phyloP scores from a whole-genome alignment of 176 grass and related monocot genomes.

The Carex myosuroides region DNA sequence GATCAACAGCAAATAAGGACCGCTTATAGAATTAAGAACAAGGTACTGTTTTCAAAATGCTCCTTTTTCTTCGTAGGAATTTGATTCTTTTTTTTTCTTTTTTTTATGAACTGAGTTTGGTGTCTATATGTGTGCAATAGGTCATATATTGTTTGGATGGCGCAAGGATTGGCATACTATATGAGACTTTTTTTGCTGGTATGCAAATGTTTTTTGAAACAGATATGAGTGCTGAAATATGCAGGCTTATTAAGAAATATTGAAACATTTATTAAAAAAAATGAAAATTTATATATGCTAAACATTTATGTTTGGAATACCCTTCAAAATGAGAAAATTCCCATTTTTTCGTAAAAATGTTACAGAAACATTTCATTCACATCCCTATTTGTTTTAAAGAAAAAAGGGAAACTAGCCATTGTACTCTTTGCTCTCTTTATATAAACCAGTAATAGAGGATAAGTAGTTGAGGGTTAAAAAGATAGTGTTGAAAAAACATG shows the following conservation, averaged over 20 bases:
- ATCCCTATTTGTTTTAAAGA: neutral
- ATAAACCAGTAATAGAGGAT: no score
- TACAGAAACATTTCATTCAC: neutral
- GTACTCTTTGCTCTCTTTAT: neutral
- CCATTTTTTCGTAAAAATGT: neutral
- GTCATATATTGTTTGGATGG: slow-evolving; percentile 90
- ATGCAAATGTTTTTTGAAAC: slow-evolving; percentile 9
- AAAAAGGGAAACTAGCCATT: neutral
- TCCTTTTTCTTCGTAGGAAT: neutral
- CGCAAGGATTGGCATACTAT: slow-evolving; percentile 87
- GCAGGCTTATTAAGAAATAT: neutral
- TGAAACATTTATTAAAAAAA: neutral
- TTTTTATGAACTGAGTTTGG: neutral
- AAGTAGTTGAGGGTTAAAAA: neutral
- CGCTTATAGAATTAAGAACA: slow-evolving; percentile 81
- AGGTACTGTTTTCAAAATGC: slow-evolving; percentile 35
- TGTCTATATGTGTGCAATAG: slow-evolving; percentile 27
- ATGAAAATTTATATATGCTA: neutral
- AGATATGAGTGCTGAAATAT: neutral
- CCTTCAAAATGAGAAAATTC: neutral
- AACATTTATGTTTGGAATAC: neutral
- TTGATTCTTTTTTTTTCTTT: slow-evolving; percentile 5
- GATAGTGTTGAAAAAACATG: neutral
- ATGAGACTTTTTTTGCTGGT: slow-evolving; percentile 94
- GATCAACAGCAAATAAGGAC: slow-evolving; percentile 56